These are phyloP conservation scores for Juncus effusus DNA, from an alignment of 176 grass and related monocot genomes.

Conservation along the genomic window DNA sequence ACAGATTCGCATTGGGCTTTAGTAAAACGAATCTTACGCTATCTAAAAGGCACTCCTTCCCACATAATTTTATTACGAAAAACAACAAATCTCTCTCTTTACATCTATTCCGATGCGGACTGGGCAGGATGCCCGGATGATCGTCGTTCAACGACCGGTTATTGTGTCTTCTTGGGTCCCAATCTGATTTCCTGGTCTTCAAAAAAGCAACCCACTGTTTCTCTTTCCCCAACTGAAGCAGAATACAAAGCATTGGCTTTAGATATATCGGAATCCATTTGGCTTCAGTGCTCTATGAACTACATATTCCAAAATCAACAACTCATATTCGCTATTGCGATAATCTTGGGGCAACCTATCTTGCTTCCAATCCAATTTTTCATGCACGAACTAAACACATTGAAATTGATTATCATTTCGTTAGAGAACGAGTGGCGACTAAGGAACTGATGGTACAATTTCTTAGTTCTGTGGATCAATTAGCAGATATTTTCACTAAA, in stretches of 20 bases:
- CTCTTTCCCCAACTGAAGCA: not conserved
- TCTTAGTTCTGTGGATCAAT: too few relatives aligned
- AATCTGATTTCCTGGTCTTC: not conserved
- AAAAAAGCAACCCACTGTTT: slow-evolving; percentile 3
- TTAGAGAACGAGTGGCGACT: too few relatives aligned
- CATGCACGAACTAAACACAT: too few relatives aligned
- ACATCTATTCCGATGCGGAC: not conserved
- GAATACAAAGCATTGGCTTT: not conserved
- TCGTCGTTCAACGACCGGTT: not conserved
- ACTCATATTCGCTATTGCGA: too few relatives aligned
- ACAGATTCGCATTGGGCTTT: not conserved
- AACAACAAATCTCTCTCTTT: not conserved
- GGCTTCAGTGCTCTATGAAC: too few relatives aligned
- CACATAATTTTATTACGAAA: not conserved
- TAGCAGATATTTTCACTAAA: too few relatives aligned
- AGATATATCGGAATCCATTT: not conserved
- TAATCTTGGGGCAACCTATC: too few relatives aligned
- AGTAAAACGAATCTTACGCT: not conserved
- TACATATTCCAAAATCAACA: too few relatives aligned
- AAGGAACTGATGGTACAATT: too few relatives aligned
- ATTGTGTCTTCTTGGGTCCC: not conserved
- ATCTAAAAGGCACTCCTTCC: not conserved
- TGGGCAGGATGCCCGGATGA: slow-evolving; percentile 10
- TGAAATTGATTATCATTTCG: too few relatives aligned
- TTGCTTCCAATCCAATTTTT: too few relatives aligned